phyloP scores from a whole-genome alignment of 805 yeast genomes.

The Peterozyma toletana region DNA sequence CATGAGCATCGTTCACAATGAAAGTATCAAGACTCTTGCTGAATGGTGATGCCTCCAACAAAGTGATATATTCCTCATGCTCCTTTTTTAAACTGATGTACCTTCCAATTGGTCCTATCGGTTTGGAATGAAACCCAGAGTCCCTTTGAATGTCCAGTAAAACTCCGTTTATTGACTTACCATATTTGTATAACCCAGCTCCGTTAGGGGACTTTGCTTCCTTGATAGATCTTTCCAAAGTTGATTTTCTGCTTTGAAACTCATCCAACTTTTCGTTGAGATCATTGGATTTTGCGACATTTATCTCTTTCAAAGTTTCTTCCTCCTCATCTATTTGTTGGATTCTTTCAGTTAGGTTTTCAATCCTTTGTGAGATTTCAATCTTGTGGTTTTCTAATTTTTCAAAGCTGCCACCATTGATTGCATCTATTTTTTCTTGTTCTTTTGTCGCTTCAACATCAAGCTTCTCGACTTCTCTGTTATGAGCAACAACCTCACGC shows the following conservation, averaged over 20 bases:
- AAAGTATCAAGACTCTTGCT: constrained; percentile 49
- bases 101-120: constrained; percentile 79
- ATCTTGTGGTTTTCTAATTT: constrained; percentile 15
- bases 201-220: constrained; percentile 18
- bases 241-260: constrained; percentile 5
- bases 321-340: constrained; percentile 17
- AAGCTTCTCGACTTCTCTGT: constrained; percentile 17
- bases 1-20: constrained; percentile 58
- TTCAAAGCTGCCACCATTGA: constrained; percentile 37
- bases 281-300: constrained; percentile 19
- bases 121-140: constrained; percentile 35
- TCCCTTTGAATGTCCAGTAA: constrained; percentile 32
- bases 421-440: constrained; percentile 28
- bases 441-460: constrained; percentile 23
- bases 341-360: constrained; percentile 14
- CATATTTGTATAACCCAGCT: constrained; percentile 44
- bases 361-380: constrained; percentile 7
- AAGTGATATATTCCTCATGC: constrained; percentile 47
- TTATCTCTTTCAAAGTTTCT: constrained; percentile 13
- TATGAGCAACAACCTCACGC: constrained; percentile 12
- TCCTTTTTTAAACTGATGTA: constrained; percentile 48
- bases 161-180: constrained; percentile 32
- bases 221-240: constrained; percentile 10
- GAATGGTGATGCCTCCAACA: constrained; percentile 47
- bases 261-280: background rate